These are phyloP conservation scores for Mycosphaerelloides madeirae DNA, from an alignment of 2,329 filamentous ascomycete genomes.

Conservation along the genomic window DNA sequence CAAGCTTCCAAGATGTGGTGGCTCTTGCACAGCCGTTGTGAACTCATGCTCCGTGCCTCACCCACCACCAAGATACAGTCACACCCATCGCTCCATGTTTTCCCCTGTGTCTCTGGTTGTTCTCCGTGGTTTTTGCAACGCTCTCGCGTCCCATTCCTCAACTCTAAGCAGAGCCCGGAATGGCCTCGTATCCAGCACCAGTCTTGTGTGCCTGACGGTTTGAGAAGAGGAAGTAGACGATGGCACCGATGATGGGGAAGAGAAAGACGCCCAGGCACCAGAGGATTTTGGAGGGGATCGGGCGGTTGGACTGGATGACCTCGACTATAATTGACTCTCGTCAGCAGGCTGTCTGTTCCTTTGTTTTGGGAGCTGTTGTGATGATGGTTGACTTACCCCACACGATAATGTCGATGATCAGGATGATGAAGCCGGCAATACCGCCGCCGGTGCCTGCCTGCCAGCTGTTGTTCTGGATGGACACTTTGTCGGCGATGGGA, in stretches of 20 bases:
- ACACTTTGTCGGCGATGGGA: slow-evolving; percentile 20
- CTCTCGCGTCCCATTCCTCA: too few relatives aligned
- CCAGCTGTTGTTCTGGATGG: slow-evolving; percentile 44
- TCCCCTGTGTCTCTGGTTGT: too few relatives aligned
- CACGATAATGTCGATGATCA: slow-evolving; percentile 59
- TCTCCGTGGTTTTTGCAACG: too few relatives aligned
- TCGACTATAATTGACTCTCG: slow-evolving; percentile 49
- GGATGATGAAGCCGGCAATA: slow-evolving; percentile 56
- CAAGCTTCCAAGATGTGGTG: too few relatives aligned
- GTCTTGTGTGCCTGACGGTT: slow-evolving; percentile 55
- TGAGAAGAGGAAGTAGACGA: slow-evolving; percentile 62
- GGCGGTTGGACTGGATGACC: slow-evolving; percentile 60
- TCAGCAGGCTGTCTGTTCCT: slow-evolving; percentile 3
- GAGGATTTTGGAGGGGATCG: slow-evolving; percentile 53
- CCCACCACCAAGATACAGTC: too few relatives aligned
- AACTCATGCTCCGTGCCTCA: too few relatives aligned
- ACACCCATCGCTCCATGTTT: too few relatives aligned
- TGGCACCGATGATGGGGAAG: slow-evolving; percentile 58
- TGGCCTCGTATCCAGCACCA: slow-evolving; percentile 54
- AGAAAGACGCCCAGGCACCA: slow-evolving; percentile 62
- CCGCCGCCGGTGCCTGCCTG: slow-evolving; percentile 60
- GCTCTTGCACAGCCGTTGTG: too few relatives aligned
- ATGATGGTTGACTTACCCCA: slow-evolving; percentile 48
- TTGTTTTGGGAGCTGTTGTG: too few relatives aligned
- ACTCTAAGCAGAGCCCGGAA: slow-evolving; percentile 19